phyloP scores from a whole-genome alignment of 768 basidiomycete genomes.

The Leucogyrophana mollusca region DNA sequence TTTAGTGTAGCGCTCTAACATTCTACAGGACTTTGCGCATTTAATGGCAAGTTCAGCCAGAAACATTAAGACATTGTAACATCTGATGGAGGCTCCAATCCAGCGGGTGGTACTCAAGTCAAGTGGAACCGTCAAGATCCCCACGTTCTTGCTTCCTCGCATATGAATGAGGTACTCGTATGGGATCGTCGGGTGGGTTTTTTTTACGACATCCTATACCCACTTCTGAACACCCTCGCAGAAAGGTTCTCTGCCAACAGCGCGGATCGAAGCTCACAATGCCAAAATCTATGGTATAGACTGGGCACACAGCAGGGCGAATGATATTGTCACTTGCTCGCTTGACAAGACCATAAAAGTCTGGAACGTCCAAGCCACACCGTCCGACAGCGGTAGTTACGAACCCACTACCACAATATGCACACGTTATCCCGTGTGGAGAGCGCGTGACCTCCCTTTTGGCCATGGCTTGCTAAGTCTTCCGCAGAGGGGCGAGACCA shows the following conservation, averaged over 20 bases:
- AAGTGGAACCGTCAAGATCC: slow-evolving; percentile 94
- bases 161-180: slow-evolving; percentile 81
- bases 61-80: background rate
- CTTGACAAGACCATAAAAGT: slow-evolving; percentile 92
- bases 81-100: background rate
- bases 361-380: slow-evolving; percentile 48
- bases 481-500: slow-evolving; percentile 84
- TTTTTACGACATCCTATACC: background rate
- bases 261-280: slow-evolving; percentile 75
- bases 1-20: background rate
- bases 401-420: slow-evolving; percentile 53
- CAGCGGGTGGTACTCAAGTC: slow-evolving; percentile 90
- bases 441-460: slow-evolving; percentile 90
- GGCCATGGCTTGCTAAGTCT: slow-evolving; percentile 84
- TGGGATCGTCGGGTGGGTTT: slow-evolving; percentile 88
- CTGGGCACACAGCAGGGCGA: slow-evolving; percentile 76
- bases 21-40: slow-evolving; percentile 50
- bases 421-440: slow-evolving; percentile 91
- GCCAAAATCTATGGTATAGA: slow-evolving; percentile 97
- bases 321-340: slow-evolving; percentile 91
- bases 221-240: slow-evolving; percentile 27
- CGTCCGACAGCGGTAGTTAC: slow-evolving; percentile 11
- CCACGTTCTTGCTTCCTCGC: slow-evolving; percentile 86
- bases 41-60: slow-evolving; percentile 42
- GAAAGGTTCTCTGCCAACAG: slow-evolving; percentile 87